A percentile compares a stretch with the other conserved stretches of the same genome.
Conservation (phyloP, 257 asterid species). For the Parsonsia alboflavescens region DNA sequence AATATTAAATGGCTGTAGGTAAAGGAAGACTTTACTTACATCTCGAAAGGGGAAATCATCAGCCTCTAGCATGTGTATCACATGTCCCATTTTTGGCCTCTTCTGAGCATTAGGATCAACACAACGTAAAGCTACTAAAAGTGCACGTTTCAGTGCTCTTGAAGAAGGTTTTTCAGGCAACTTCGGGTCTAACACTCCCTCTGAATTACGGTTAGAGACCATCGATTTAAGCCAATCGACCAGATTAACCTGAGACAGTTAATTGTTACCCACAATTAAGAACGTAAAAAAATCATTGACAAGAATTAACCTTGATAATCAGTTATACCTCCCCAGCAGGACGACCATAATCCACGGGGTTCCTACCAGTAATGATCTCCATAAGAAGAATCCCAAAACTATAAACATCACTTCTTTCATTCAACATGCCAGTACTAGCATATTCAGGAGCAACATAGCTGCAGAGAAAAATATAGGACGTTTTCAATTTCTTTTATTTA, state of each 20-base stretch:
- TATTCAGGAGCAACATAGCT: conserved; percentile 95
- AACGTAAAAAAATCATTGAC: conserved; percentile 2
- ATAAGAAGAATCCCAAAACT: conserved; percentile 86
- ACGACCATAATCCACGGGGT: conserved; percentile 82
- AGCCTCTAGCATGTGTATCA: conserved; percentile 87
- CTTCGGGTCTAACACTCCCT: conserved; percentile 85
- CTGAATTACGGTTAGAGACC: conserved; percentile 75
- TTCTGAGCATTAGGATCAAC: conserved; percentile 81
- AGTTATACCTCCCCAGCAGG: conserved; percentile 66
- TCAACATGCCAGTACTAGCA: conserved; percentile 92
- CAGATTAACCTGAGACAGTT: conserved; percentile 51
- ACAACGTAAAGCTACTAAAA: conserved; percentile 77
- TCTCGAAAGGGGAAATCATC: conserved; percentile 87
- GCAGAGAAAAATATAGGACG: conserved; percentile 18
- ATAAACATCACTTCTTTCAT: conserved; percentile 83
- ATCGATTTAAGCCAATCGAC: conserved; percentile 91
- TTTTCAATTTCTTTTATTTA: neutral
- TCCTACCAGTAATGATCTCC: conserved; percentile 84
- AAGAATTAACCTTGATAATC: conserved; percentile 2
- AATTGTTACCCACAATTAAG: conserved; percentile 10
- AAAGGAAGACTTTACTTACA: conserved; percentile 35
- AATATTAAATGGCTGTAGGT: neutral
- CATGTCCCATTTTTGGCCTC: conserved; percentile 95
- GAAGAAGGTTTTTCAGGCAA: conserved; percentile 68
- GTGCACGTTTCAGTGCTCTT: conserved; percentile 73